phyloP scores from a whole-genome alignment of 139 green algal genomes.

The Chlorella sp. region DNA sequence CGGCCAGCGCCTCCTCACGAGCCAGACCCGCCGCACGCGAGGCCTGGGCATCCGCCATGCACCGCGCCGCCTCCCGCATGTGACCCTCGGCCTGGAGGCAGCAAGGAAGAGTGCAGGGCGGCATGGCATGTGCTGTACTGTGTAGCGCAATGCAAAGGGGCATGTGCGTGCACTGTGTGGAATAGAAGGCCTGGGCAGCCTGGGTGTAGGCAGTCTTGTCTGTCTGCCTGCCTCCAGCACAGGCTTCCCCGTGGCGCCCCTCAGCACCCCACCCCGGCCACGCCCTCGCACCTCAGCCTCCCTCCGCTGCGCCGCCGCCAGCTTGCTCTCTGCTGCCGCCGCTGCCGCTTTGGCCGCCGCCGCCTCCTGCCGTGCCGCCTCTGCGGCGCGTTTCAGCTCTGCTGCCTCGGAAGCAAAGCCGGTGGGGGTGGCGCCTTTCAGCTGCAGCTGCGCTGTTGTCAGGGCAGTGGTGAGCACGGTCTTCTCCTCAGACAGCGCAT shows the following conservation, averaged over 20 bases:
- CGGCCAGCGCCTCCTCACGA: slow-evolving; percentile 12
- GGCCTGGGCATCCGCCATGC: slow-evolving; percentile 19
- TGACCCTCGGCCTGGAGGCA: slow-evolving; percentile 12
- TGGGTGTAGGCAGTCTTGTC: not conserved
- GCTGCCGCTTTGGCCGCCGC: not conserved
- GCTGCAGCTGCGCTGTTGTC: slow-evolving; percentile 32
- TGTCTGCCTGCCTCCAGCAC: not conserved
- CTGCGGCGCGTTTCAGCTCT: not conserved
- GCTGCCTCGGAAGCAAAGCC: slow-evolving; percentile 11
- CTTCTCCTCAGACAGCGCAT: not conserved
- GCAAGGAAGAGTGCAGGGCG: not conserved
- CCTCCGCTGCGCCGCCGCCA: not conserved
- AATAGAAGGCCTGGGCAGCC: too few relatives aligned
- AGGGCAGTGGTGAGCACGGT: slow-evolving; percentile 16
- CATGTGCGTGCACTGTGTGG: too few relatives aligned
- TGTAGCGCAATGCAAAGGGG: too few relatives aligned
- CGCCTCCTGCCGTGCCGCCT: not conserved
- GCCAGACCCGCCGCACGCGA: slow-evolving; percentile 2
- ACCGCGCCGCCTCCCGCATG: slow-evolving; percentile 22
- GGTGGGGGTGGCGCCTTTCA: slow-evolving; percentile 23
- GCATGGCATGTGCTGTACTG: not conserved
- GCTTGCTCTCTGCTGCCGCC: not conserved
- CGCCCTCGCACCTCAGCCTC: slow-evolving; percentile 10
- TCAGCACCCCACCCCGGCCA: not conserved
- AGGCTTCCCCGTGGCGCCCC: not conserved